Base-by-base conservation (phyloP, 257 asterid genomes). In the Nemophila menziesii region DNA sequence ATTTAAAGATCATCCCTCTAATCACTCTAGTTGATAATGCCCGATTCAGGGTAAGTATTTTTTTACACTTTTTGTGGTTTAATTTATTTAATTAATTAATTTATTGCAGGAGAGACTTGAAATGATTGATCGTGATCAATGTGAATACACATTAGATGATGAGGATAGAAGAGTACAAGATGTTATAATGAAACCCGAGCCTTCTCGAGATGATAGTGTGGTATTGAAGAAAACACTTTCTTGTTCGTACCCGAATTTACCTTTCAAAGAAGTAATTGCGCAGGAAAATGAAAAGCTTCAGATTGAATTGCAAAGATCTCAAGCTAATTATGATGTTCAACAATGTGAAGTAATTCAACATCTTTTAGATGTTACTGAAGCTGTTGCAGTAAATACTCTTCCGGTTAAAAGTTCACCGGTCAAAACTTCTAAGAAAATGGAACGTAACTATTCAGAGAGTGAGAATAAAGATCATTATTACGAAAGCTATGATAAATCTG, bases 331-430 rank as follows among this genome's bases (percentile, higher is more conserved):
- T 50, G 96, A 85, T 55, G 84, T 85, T 48, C 47, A 55, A 48
- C 93, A 85, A 56, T 85, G 96, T 60, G 92, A 85, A 78, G 75
- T 85, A 43, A 85, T 85, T 57, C 96, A 85, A 64, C 89, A 78
- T 68, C 80, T 85, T 60, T 80, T 85, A 46, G 96, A 81, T 42
- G 92, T 85, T 60, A 69, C 96, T 10, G 92, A 85, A 73, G 78
- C 72, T 46, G 82, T 85, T 44, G 85, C 89, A 44, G 73, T 77
- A 52, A 71, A 54, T 50, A 46, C 92, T 51, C 51, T 45, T 49
- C 69, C 77, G 2, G 82, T 65, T 23, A 72, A 77, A 54, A 60
- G 46, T 63, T 62, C 68, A 19, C 51, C 56, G 3, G 43, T 43
- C 44, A 79, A 55, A 55, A 69, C 71, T 46, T 53, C 76, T 12